phyloP scores from a whole-genome alignment of 2,329 filamentous ascomycete genomes.

The Colletotrichum sp. region DNA sequence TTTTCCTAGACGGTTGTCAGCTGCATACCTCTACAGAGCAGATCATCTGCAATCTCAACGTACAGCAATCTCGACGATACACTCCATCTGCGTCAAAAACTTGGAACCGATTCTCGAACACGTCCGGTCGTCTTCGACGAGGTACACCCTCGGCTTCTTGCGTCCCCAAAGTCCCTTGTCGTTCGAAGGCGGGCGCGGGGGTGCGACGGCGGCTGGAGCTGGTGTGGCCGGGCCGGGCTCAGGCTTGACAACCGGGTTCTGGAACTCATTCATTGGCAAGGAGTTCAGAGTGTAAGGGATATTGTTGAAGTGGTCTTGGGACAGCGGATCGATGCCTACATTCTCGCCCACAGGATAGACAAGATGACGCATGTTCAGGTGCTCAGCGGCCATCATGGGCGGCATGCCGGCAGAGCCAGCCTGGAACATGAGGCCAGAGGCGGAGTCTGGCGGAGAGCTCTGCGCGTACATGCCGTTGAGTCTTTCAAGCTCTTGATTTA shows the following conservation, averaged over 20 bases:
- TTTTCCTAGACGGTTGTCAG: conserved; percentile 52
- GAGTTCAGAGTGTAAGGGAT: conserved; percentile 79
- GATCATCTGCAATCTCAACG: conserved; percentile 33
- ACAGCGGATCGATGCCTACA: conserved; percentile 93
- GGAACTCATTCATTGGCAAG: conserved; percentile 56
- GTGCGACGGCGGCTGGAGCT: conserved; percentile 18
- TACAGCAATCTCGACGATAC: conserved; percentile 71
- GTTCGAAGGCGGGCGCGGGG: conserved; percentile 32
- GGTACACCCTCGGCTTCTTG: conserved; percentile 77
- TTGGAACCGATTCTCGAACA: conserved; percentile 73
- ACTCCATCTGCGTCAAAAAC: conserved; percentile 69
- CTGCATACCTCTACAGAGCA: background rate
- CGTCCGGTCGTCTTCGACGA: conserved; percentile 83
- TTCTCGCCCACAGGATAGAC: conserved; percentile 92
- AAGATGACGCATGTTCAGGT: conserved; percentile 65
- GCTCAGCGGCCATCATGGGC: conserved; percentile 57
- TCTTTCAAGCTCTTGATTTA: conserved; percentile 60
- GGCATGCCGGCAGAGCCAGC: conserved; percentile 31
- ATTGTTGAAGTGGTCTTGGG: conserved; percentile 91
- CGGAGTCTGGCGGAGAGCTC: conserved; percentile 59
- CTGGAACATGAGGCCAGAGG: conserved; percentile 63
- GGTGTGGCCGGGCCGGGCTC: conserved; percentile 20
- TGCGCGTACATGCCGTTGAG: conserved; percentile 58
- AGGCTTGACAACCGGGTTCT: conserved; percentile 25
- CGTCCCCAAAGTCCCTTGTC: conserved; percentile 60